Evolutionary conservation across 139 green algal genomes (phyloP).

Genomic region (Haematococcus lacustris): DNA sequence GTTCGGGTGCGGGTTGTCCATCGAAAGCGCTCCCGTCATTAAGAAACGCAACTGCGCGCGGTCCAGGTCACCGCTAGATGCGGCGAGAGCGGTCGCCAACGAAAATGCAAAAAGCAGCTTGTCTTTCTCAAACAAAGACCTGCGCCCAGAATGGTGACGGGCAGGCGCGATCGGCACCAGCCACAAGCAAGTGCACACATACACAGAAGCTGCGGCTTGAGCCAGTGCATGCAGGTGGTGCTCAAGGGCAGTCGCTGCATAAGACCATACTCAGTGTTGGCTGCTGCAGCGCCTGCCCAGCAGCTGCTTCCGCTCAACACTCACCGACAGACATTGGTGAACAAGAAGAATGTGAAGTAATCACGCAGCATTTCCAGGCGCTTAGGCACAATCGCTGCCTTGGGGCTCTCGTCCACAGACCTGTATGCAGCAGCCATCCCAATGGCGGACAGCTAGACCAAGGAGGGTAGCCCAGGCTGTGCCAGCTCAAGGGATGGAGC

Average conservation of each 20-base stretch:
- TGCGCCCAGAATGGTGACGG: slow-evolving; percentile 6
- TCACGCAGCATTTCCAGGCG: slow-evolving; percentile 48
- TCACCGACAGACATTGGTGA: slow-evolving; percentile 61
- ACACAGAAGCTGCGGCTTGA: no score
- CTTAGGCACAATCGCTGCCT: slow-evolving; percentile 23
- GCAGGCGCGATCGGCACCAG: no score
- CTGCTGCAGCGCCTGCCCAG: no score
- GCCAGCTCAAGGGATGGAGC: neutral
- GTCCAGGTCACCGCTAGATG: slow-evolving; percentile 27
- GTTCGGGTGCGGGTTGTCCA: slow-evolving; percentile 41
- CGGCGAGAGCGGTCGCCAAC: slow-evolving; percentile 34
- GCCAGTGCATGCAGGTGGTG: no score
- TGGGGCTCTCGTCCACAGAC: slow-evolving; percentile 36
- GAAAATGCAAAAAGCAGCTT: slow-evolving; percentile 71
- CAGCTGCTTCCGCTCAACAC: no score
- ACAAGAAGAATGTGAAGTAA: slow-evolving; percentile 66
- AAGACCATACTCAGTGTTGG: no score
- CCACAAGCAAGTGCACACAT: no score
- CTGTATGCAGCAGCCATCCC: no score
- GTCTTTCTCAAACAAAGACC: slow-evolving; percentile 75
- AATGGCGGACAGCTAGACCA: no score
- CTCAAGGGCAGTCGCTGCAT: no score
- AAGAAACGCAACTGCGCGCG: slow-evolving; percentile 58
- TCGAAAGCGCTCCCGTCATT: slow-evolving; percentile 50
- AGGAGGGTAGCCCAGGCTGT: no score